phyloP scores from a whole-genome alignment of 306 rosid genomes.

The Fragaria vesca region DNA sequence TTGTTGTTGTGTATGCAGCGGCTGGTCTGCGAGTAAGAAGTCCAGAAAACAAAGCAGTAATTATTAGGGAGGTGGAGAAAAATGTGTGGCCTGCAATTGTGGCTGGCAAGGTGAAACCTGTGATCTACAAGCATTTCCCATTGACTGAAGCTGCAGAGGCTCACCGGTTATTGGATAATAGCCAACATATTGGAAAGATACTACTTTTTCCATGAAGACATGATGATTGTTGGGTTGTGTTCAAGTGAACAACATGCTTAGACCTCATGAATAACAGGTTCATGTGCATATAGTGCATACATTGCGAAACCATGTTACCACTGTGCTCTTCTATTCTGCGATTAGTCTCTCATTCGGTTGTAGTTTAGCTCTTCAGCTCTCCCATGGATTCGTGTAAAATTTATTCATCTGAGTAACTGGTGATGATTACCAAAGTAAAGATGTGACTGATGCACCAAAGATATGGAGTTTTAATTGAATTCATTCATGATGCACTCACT shows the following conservation, averaged over 20 bases:
- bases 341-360: background rate
- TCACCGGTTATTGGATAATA: constrained; percentile 70
- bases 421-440: background rate
- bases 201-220: constrained; percentile 50
- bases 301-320: background rate
- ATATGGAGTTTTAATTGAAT: background rate
- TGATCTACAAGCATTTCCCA: constrained; percentile 59
- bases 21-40: constrained; percentile 74
- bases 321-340: background rate
- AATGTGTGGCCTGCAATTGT: constrained; percentile 93
- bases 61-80: constrained; percentile 75
- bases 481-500: background rate
- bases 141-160: constrained; percentile 73
- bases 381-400: background rate
- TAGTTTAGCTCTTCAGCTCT: background rate
- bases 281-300: background rate
- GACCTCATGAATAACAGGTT: background rate
- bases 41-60: constrained; percentile 71
- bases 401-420: background rate
- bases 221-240: background rate
- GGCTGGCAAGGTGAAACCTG: constrained; percentile 77
- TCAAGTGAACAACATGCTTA: background rate
- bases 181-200: constrained; percentile 80
- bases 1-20: constrained; percentile 42
- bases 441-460: background rate